A percentile compares a stretch with the other conserved stretches of the same genome.
phyloP scores from a whole-genome alignment of 2,329 filamentous ascomycete species.

The Apiospora rasikravindrae region DNA sequence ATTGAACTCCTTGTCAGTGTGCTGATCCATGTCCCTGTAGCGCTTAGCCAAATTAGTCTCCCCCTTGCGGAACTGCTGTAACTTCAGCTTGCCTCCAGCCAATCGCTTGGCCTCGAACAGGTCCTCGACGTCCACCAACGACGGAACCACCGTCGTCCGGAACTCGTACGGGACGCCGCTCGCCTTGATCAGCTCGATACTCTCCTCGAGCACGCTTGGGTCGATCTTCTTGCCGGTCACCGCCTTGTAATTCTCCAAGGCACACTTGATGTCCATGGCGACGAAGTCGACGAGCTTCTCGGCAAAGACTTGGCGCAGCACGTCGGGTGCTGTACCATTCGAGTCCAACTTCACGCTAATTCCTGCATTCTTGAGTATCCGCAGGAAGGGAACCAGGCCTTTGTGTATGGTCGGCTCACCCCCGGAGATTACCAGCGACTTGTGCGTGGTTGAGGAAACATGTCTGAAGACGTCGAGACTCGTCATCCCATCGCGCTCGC shows the following conservation, averaged over 20 bases:
- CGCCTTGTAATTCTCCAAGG: slow-evolving; percentile 3
- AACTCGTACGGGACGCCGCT: slow-evolving; percentile 4
- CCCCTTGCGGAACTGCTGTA: slow-evolving; percentile 1
- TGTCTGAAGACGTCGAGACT: not conserved
- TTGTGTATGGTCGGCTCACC: slow-evolving; percentile 9
- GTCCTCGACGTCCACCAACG: not conserved
- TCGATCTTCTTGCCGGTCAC: slow-evolving; percentile 2
- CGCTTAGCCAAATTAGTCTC: not conserved
- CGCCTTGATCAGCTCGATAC: slow-evolving; percentile 4
- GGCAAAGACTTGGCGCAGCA: not conserved
- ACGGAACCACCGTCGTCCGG: not conserved
- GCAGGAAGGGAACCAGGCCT: not conserved
- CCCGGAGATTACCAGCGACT: not conserved
- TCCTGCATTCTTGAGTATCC: not conserved
- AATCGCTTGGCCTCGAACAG: slow-evolving; percentile 3
- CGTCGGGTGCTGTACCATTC: not conserved
- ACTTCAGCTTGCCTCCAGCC: not conserved
- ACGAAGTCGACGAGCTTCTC: slow-evolving; percentile 8
- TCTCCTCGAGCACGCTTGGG: not conserved
- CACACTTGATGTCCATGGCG: slow-evolving; percentile 12
- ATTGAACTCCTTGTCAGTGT: not conserved
- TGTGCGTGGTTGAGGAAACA: not conserved
- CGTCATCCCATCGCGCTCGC: not conserved
- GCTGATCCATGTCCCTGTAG: not conserved
- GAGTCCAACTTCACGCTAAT: slow-evolving; percentile 2